Evolutionary conservation across 331 rosid genomes (phyloP), one percentile per base, ranked within the genome.

Genomic region (Acacia pycnantha): DNA sequence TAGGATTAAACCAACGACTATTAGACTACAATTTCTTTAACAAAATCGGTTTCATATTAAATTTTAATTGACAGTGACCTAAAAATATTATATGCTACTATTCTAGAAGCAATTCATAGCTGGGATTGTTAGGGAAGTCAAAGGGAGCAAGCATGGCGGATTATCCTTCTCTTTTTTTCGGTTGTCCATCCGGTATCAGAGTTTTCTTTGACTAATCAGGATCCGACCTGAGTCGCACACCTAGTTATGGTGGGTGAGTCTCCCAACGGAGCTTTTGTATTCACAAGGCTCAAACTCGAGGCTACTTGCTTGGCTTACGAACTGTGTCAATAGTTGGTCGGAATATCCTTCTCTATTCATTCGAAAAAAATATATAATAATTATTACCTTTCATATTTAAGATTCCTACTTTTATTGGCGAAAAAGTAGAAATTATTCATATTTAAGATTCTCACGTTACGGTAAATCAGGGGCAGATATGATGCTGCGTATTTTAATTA

Each of bases 371-470:
- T 43, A 43, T 43, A 47, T 47, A 46, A 8, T 46, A 47, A 56
- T n/a, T n/a, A n/a, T n/a, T n/a, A n/a, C n/a, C n/a, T n/a, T n/a
- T n/a, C n/a, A n/a, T 7, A 27, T 16, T 74, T 37, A n/a, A 37
- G 53, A 54, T 75, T 22, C 24, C 44, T 56, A 75, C 31, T 76
- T 58, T 58, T 19, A 69, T 10, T 41, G 74, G 33, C n/a, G 8
- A 40, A 68, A 68, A 37, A 9, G 24, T 1, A 66, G 11, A 40
- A 21, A 76, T 8, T 58, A 76, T 76, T 76, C 40, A 58, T 40
- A 58, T 76, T 59, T 41, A 76, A 76, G 40, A 59, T 76, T 35
- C 79, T 76, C 35, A 58, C 79, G 70, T 58, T 22, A n/a, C n/a
- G 16, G 67, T 56, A 41, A 41, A 40, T 6, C 43, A 56, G 58